Evolutionary conservation across 2,329 filamentous ascomycete genomes (phyloP).

Genomic region (Tetracladium maxilliforme): DNA sequence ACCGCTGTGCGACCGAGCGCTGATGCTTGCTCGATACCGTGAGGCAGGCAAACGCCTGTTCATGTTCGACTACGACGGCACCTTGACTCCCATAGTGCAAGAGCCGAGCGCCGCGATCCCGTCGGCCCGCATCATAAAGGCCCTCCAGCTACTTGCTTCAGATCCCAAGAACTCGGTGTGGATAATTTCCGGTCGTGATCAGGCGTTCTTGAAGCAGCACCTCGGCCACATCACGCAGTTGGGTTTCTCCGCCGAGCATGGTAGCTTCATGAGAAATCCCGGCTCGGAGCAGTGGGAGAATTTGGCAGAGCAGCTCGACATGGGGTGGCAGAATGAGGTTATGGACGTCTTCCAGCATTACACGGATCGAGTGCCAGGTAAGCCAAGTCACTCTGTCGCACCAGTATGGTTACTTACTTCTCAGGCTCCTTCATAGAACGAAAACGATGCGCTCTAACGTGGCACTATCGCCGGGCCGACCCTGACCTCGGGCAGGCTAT

Average conservation of each 20-base stretch:
- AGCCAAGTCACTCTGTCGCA: slow-evolving; percentile 11
- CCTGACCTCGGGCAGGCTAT: slow-evolving; percentile 72
- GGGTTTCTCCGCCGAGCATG: slow-evolving; percentile 93
- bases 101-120: slow-evolving; percentile 84
- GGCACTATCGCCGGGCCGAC: slow-evolving; percentile 91
- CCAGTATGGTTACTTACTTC: slow-evolving; percentile 6
- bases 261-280: slow-evolving; percentile 83
- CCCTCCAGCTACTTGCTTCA: slow-evolving; percentile 62
- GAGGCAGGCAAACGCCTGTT: slow-evolving; percentile 68
- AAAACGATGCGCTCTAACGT: slow-evolving; percentile 87
- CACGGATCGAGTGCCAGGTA: slow-evolving; percentile 73
- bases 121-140: slow-evolving; percentile 67
- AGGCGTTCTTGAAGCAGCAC: slow-evolving; percentile 79
- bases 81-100: slow-evolving; percentile 85
- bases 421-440: slow-evolving; percentile 84
- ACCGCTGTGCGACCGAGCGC: slow-evolving; percentile 63
- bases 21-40: slow-evolving; percentile 61
- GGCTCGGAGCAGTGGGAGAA: slow-evolving; percentile 72
- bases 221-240: slow-evolving; percentile 81
- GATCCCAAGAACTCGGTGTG: slow-evolving; percentile 83
- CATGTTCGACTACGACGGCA: slow-evolving; percentile 99
- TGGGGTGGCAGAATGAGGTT: slow-evolving; percentile 85
- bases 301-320: slow-evolving; percentile 71
- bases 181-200: slow-evolving; percentile 94
- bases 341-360: slow-evolving; percentile 75